Evolutionary conservation across 2,329 filamentous ascomycete species (phyloP), one percentile per base, ranked within the genome.

Genomic region (Trichophyton benhamiae): DNA sequence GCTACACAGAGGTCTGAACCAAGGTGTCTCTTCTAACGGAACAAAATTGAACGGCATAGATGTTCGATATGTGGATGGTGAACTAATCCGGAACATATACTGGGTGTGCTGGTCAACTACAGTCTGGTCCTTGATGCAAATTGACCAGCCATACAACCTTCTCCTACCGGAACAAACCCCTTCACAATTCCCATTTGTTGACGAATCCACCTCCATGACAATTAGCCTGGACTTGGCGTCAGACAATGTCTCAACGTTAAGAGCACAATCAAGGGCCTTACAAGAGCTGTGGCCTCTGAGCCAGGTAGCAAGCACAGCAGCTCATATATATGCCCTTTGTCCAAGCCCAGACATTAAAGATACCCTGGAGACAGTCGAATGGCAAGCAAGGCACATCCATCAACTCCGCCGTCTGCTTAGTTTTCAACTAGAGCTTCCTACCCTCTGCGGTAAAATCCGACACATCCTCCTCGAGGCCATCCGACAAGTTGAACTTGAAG

Each of bases 31-130:
- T 5, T 30, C 60, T 6, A 62, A 62, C 11, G 53, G 57, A 41
- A 62, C 60, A 11, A 62, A 62, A 42, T 36, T 62, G n/a, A 62
- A 62, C 25, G 60, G 60, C n/a, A 59, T 62, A 7, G 60, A 62
- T 20, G 60, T 62, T 33, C 25, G 60, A 53, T 62, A 62, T 33
- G 60, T 62, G 11, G 60, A 62, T 5, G 60, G 60, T n/a, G 60
- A 62, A 46, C 57, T 62, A 11, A 62, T 62, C n/a, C 60, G 60
- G 33, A 62, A 62, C 11, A 62, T 62, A 7, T 62, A 62, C 25
- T 62, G 60, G 60, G 60, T 62, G 2, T 62, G 60, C 33, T 59
- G 60, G 60, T 57, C 60, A 3, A 62, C 60, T 13, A 62, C 60
- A 11, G 60, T 62, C 41, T 62, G 60, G 60, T 59, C 60, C 8